Evolutionary conservation across 192 early-diverging fungal species (phyloP).

Genomic region (Coemansia umbellata): DNA sequence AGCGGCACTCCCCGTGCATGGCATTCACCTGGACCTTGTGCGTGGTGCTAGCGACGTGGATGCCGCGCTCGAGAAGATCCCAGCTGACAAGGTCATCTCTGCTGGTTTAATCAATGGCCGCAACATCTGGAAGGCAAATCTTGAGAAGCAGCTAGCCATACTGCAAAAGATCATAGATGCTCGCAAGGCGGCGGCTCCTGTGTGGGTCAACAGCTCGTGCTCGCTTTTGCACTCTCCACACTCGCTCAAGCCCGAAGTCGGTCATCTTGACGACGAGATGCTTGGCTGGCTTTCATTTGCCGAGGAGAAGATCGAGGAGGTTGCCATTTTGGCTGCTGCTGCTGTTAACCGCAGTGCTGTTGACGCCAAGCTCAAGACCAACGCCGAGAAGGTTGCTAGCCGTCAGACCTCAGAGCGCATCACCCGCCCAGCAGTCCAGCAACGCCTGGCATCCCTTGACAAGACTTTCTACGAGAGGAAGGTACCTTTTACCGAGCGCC

Average conservation of each 20-base stretch:
- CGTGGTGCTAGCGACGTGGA: constrained; percentile 80
- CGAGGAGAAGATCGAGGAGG: constrained; percentile 86
- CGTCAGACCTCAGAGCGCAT: constrained; percentile 77
- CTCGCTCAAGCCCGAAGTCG: constrained; percentile 71
- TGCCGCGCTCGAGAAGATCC: constrained; percentile 58
- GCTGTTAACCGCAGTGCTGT: constrained; percentile 54
- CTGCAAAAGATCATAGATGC: constrained; percentile 62
- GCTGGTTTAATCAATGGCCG: constrained; percentile 93
- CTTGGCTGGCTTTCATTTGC: constrained; percentile 93
- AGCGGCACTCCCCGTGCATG: constrained; percentile 73
- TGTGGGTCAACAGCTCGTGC: constrained; percentile 85
- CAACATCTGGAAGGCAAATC: constrained; percentile 96
- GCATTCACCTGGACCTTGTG: constrained; percentile 88
- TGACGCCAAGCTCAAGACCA: constrained; percentile 63
- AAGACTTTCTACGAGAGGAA: constrained; percentile 72
- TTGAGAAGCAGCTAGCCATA: constrained; percentile 64
- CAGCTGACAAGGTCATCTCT: constrained; percentile 70
- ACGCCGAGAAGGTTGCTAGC: constrained; percentile 63
- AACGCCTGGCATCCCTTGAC: constrained; percentile 62
- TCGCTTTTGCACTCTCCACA: constrained; percentile 90
- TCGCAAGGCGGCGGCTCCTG: constrained; percentile 54
- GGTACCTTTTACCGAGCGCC: constrained; percentile 69
- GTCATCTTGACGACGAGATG: constrained; percentile 73
- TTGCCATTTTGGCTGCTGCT: constrained; percentile 64
- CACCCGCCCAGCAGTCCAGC: constrained; percentile 77